Evolutionary conservation across 345 rosid species (phyloP).

Genomic region (Acer saccharum): DNA sequence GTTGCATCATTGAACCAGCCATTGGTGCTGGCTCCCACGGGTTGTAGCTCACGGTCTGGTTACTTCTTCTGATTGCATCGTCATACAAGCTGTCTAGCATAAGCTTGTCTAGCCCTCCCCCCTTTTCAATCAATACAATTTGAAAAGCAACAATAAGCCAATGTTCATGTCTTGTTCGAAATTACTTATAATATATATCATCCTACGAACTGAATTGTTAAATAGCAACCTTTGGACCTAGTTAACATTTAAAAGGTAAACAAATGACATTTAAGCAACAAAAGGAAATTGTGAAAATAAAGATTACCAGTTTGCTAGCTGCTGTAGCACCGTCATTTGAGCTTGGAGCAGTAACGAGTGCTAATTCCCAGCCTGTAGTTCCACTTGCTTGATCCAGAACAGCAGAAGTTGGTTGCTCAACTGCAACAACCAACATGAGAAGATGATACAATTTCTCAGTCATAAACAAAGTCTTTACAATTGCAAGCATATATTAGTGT

Average conservation of each 20-base stretch:
- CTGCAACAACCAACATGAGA: constrained; percentile 44
- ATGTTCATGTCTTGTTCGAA: neutral
- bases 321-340: constrained; percentile 68
- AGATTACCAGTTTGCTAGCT: constrained; percentile 75
- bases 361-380: constrained; percentile 86
- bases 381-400: constrained; percentile 49
- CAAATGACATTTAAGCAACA: neutral
- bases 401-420: constrained; percentile 55
- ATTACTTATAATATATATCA: neutral
- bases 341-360: constrained; percentile 92
- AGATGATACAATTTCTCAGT: neutral
- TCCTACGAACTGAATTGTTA: neutral
- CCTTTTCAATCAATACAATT: constrained; percentile 44
- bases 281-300: constrained; percentile 5
- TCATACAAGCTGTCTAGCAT: constrained; percentile 94
- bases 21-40: constrained; percentile 73
- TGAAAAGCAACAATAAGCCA: constrained; percentile 13
- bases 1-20: constrained; percentile 61
- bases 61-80: constrained; percentile 86
- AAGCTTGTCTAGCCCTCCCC: constrained; percentile 91
- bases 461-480: neutral
- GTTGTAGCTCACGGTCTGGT: constrained; percentile 72
- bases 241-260: neutral
- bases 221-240: neutral
- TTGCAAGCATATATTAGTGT: neutral